Evolutionary conservation across 2,329 filamentous ascomycete species (phyloP).

Genomic region (Colletotrichum eleusines): DNA sequence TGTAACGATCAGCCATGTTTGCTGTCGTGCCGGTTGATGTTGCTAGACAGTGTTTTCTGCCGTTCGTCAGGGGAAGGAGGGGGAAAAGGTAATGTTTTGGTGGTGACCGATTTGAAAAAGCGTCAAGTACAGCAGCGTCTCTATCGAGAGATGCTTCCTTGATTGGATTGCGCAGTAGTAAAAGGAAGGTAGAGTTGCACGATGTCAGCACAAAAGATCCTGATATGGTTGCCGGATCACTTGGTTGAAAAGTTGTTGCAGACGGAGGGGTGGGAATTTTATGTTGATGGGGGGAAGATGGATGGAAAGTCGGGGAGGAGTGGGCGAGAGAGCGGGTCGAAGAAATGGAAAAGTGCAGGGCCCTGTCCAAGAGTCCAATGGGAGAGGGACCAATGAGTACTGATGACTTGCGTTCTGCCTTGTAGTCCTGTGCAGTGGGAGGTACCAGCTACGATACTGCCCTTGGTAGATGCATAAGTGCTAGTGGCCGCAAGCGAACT

Average conservation of each 20-base stretch:
- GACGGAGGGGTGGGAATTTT: conserved; percentile 39
- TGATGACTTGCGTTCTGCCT: conserved; percentile 22
- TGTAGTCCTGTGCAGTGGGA: not conserved
- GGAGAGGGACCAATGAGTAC: conserved; percentile 22
- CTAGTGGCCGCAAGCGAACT: conserved; percentile 19
- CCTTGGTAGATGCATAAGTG: conserved; percentile 1
- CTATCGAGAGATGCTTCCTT: conserved; percentile 16
- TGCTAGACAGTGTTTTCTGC: conserved; percentile 25
- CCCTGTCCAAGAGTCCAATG: conserved; percentile 24
- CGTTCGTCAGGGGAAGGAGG: conserved; percentile 28
- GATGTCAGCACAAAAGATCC: conserved; percentile 13
- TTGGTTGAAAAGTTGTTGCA: conserved; percentile 35
- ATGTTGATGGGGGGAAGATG: conserved; percentile 39
- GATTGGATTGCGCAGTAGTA: conserved; percentile 18
- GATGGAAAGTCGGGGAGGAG: conserved; percentile 33
- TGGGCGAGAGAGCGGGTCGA: conserved; percentile 40
- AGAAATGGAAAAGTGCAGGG: conserved; percentile 40
- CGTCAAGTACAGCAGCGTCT: conserved; percentile 18
- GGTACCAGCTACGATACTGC: conserved; percentile 19
- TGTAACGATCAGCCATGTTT: conserved; percentile 98
- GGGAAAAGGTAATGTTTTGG: conserved; percentile 19
- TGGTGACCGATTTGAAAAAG: conserved; percentile 12
- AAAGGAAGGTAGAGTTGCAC: conserved; percentile 21
- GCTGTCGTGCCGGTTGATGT: conserved; percentile 46
- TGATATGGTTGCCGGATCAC: conserved; percentile 26